Percentiles rank a stretch among this genome's conserved stretches.
These are phyloP conservation scores for Gossypium turneri DNA, from an alignment of 345 rosid species.

Conservation along the genomic window DNA sequence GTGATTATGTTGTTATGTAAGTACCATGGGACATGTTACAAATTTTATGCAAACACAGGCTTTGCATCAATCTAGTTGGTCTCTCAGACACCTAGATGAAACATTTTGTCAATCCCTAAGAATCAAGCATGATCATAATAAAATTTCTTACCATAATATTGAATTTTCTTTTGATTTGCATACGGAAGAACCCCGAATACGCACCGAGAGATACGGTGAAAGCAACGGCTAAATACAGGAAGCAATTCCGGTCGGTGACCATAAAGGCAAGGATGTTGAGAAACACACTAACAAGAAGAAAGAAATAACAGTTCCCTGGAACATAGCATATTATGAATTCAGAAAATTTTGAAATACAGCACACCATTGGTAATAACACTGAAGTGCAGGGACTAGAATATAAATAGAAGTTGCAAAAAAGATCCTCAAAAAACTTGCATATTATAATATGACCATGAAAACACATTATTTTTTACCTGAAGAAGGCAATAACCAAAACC, in stretches of 20 bases:
- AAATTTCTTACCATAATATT: slow-evolving; percentile 66
- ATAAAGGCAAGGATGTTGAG: slow-evolving; percentile 53
- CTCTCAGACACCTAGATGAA: background rate
- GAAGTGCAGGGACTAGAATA: background rate
- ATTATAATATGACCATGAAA: background rate
- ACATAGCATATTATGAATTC: slow-evolving; percentile 14
- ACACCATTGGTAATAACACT: background rate
- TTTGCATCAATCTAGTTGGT: background rate
- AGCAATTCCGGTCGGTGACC: slow-evolving; percentile 53
- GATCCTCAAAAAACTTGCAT: background rate
- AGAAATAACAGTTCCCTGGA: slow-evolving; percentile 64
- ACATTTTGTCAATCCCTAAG: background rate
- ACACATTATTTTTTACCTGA: slow-evolving; percentile 46
- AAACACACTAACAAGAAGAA: slow-evolving; percentile 41
- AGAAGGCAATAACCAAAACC: slow-evolving; percentile 81
- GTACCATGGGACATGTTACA: too few relatives aligned
- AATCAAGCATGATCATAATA: background rate
- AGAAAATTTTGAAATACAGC: slow-evolving; percentile 3
- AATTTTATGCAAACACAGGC: too few relatives aligned
- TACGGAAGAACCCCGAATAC: slow-evolving; percentile 69
- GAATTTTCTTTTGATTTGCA: slow-evolving; percentile 61
- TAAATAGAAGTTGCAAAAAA: background rate
- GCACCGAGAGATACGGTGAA: slow-evolving; percentile 47
- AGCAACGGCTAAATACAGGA: slow-evolving; percentile 60
- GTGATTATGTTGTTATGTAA: too few relatives aligned